phyloP scores from a whole-genome alignment of 2,329 filamentous ascomycete species.

The Penicillium expansum region DNA sequence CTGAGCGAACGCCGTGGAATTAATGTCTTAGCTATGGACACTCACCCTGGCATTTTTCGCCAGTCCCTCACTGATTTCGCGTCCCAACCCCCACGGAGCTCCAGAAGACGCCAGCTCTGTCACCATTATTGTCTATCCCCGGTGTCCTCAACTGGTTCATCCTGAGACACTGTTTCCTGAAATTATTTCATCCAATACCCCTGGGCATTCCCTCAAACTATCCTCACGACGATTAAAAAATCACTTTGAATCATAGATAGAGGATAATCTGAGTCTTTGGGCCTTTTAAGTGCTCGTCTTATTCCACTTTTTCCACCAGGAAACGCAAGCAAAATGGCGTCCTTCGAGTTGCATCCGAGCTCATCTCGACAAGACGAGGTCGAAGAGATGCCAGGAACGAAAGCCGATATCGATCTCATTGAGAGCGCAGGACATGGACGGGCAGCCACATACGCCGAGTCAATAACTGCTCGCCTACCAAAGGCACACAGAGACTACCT shows the following conservation, averaged over 20 bases:
- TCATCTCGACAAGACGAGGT: conserved; percentile 18
- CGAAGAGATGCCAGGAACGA: conserved; percentile 11
- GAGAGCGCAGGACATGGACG: conserved; percentile 30
- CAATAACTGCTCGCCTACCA: conserved; percentile 28
- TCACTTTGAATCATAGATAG: no score
- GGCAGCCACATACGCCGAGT: conserved; percentile 26
- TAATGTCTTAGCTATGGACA: conserved; percentile 8
- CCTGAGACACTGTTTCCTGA: no score
- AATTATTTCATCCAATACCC: no score
- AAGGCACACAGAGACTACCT: conserved; percentile 48
- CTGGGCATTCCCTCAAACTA: no score
- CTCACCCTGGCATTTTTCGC: conserved; percentile 9
- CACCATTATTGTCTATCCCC: not conserved
- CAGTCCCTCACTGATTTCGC: not conserved
- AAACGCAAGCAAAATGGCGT: conserved; percentile 19
- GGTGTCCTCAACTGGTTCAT: no score
- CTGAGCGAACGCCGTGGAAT: not conserved
- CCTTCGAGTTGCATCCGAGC: conserved; percentile 28
- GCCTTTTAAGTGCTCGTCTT: not conserved
- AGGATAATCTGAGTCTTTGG: not conserved
- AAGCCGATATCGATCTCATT: conserved; percentile 29
- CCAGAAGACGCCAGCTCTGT: not conserved
- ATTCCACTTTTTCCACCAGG: not conserved
- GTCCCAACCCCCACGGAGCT: conserved; percentile 2
- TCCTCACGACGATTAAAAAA: not conserved